Base-by-base conservation (phyloP, 2,329 filamentous ascomycete genomes). In the Didymella lethalis region DNA sequence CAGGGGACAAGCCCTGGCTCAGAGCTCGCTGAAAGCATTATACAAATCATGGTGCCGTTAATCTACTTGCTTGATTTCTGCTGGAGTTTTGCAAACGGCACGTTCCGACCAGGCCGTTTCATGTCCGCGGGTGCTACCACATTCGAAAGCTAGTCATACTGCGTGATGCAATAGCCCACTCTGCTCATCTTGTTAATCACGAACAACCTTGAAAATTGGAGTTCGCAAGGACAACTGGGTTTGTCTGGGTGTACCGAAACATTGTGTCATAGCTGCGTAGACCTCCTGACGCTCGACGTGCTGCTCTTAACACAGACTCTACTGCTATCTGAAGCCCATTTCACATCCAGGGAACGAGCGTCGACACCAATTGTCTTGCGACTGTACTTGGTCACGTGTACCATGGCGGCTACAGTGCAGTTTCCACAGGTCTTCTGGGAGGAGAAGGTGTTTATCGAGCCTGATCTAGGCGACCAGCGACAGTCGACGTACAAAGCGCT, bases 391-490 rank as follows among this genome's bases (percentile, higher is more conserved):
- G 7, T 1, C 12, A 40, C 12, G 54, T 54, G 14, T 31, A 61
- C 14, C 36, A 59, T 45, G 55, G 38, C 3, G 18, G 41, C 31
- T 26, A 55, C 36, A 12, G 36, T 16, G 11, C 52, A 23, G 31
- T 25, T 23, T 20, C 47, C 23, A 28, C 45, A 28, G 16, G 44
- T 25, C 59, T 56, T 59, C 12, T 61, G 55, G 46, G 48, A 59
- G 8, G 57, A 64, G 14, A 63, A 64, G n/a, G 56, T 63, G 3
- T 43, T 25, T 7, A 62, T 69, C 26, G 59, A 65, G 47, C 66
- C 64, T 12, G 68, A 70, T 43, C 50, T 71, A 20, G 67, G 63
- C 45, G 68, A 70, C 36, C 61, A 63, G 47, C 54, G 65, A 50
- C 56, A 60, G 50, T 69, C 64, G 12, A 65, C 52, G 2, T 62